Evolutionary conservation across 2,329 filamentous ascomycete genomes (phyloP), one percentile per base, ranked within the genome.

Genomic region (Ilyonectria robusta): DNA sequence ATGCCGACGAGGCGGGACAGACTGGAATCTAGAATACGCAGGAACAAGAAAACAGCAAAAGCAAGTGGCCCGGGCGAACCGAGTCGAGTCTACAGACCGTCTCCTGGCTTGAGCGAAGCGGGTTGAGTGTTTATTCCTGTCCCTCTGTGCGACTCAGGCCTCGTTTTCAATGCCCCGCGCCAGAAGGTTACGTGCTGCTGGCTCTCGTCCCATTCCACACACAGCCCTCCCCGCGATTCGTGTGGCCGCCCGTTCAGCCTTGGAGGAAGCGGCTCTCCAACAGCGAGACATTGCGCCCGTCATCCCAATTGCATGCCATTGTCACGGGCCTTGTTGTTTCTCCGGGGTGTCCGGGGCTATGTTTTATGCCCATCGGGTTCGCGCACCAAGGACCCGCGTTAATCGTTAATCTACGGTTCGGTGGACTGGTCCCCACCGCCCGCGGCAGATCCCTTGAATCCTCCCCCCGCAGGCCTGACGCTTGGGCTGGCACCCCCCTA

Each of bases 271-370:
- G 48, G 17, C 47, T 42, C 23, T 29, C 29, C 26, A 31, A 29
- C 13, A 5, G 47, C 23, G 23, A 56, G 21, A 56, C 37, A 42
- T n/a, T 7, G 23, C 26, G 10, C 26, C 21, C 10, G 37, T 19
- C 19, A 21, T 42, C 21, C 15, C 33, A 13, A 40, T 37, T 50
- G 29, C 42, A 59, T 48, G 31, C 31, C 46, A 42, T 26, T 31
- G 31, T 33, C 23, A 51, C 15, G 17, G 21, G 26, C 11, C 21
- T 37, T 51, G 23, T 50, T 40, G 58, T 46, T 48, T 42, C 44
- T 19, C 40, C 63, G 46, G 63, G 40, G 53, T 58, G 53, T 31
- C 58, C 58, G 53, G 33, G 51, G 51, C 50, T 35, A 42, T 50
- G 57, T 35, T 56, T 50, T 53, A 47, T 46, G 37, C 29, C 37